phyloP scores from a whole-genome alignment of 1,139 yeast genomes.

The Yamadazyma diddensiae region DNA sequence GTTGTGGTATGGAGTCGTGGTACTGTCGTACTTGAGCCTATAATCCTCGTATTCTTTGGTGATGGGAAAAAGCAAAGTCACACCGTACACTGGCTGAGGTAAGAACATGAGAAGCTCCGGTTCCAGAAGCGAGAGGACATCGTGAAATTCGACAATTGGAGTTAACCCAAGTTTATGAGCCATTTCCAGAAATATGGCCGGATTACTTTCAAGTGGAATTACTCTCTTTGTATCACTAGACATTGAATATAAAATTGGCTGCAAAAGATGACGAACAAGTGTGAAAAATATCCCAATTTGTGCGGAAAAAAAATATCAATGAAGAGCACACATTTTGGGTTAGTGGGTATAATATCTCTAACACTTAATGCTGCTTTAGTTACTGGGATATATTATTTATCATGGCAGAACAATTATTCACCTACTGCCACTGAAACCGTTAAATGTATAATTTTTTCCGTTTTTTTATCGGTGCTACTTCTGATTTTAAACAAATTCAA shows the following conservation, averaged over 20 bases:
- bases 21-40: constrained; percentile 33
- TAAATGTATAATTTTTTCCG: constrained; percentile 12
- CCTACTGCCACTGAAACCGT: constrained; percentile 8
- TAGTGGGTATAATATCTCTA: not conserved
- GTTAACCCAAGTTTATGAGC: constrained; percentile 68
- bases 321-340: constrained; percentile 1
- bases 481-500: constrained; percentile 10
- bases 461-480: constrained; percentile 8
- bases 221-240: constrained; percentile 40
- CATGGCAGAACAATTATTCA: constrained; percentile 6
- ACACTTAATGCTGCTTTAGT: not conserved
- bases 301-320: constrained; percentile 1
- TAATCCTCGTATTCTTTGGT: constrained; percentile 58
- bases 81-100: constrained; percentile 77
- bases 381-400: not conserved
- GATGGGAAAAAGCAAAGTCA: constrained; percentile 79
- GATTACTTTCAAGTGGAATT: constrained; percentile 89
- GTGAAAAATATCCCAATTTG: not conserved
- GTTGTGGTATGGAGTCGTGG: constrained; percentile 16
- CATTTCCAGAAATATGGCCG: constrained; percentile 74
- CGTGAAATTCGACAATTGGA: constrained; percentile 62
- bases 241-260: no score
- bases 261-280: no score
- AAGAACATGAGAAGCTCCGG: constrained; percentile 72
- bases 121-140: constrained; percentile 80